These are phyloP conservation scores for Ceratocystiopsis brevicomis DNA, from an alignment of 2,329 filamentous ascomycete genomes.

Conservation along the genomic window DNA sequence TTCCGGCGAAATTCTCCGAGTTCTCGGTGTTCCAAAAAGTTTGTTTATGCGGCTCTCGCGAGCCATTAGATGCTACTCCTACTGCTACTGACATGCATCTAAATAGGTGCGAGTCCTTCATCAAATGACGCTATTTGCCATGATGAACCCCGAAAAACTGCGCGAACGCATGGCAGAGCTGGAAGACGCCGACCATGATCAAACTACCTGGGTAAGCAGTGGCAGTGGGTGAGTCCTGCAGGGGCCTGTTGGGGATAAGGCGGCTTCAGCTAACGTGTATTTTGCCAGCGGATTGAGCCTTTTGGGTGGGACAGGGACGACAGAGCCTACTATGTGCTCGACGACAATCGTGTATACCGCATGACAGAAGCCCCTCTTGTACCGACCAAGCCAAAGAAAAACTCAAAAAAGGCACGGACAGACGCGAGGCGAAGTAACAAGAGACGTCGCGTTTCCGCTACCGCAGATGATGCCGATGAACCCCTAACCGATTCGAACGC, in stretches of 20 bases:
- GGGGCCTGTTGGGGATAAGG: too few relatives aligned
- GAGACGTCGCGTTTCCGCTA: conserved; percentile 38
- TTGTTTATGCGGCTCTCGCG: not conserved
- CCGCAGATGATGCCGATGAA: conserved; percentile 15
- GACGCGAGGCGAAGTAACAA: conserved; percentile 52
- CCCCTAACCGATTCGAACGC: conserved; percentile 8
- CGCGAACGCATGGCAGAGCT: conserved; percentile 71
- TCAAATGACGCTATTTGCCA: conserved; percentile 74
- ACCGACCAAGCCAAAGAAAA: conserved; percentile 40
- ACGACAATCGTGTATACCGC: conserved; percentile 86
- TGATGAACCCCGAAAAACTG: conserved; percentile 72
- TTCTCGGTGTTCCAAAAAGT: conserved; percentile 73
- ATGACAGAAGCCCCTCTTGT: conserved; percentile 55
- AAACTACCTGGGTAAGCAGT: conserved; percentile 60
- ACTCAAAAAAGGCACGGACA: conserved; percentile 45
- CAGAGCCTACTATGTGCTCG: conserved; percentile 72
- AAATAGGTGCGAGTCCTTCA: conserved; percentile 56
- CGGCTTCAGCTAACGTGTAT: not conserved
- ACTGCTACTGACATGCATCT: too few relatives aligned
- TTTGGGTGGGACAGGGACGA: conserved; percentile 81
- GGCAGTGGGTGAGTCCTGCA: not conserved
- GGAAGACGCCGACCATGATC: conserved; percentile 68
- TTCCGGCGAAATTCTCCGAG: conserved; percentile 53
- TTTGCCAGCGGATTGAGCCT: conserved; percentile 49
- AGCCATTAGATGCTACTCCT: too few relatives aligned